These are phyloP conservation scores for Sporothrix pseudoabietina DNA, from an alignment of 2,329 filamentous ascomycete genomes.

Conservation along the genomic window DNA sequence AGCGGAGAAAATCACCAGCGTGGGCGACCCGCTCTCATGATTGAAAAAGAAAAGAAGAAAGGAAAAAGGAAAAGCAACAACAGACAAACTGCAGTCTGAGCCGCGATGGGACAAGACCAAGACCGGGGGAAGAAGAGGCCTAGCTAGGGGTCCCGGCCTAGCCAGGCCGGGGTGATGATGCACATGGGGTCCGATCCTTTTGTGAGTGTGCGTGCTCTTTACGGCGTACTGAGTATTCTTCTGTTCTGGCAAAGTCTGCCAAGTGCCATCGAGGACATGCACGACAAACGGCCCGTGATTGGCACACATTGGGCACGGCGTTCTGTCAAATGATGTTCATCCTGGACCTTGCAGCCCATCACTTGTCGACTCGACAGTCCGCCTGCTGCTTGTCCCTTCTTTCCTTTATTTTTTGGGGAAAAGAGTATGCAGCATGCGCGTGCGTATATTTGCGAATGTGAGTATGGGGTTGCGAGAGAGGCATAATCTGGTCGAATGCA, in stretches of 20 bases:
- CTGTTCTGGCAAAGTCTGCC: not conserved
- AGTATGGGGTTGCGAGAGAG: not conserved
- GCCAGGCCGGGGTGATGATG: not conserved
- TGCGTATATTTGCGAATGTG: not conserved
- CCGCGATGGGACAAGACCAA: not conserved
- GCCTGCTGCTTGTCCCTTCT: not conserved
- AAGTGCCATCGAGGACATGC: slow-evolving; percentile 1
- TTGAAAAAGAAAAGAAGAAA: not conserved
- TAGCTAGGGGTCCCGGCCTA: not conserved
- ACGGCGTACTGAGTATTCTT: not conserved
- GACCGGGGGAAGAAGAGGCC: not conserved
- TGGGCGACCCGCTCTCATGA: not conserved
- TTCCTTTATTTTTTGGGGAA: not conserved
- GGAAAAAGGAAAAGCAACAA: not conserved
- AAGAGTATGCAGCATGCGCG: not conserved
- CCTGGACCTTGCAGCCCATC: not conserved
- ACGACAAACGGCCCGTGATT: not conserved
- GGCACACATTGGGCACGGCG: not conserved
- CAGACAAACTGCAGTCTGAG: not conserved
- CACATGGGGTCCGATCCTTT: not conserved
- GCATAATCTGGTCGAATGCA: not conserved
- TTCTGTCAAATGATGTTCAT: slow-evolving; percentile 9
- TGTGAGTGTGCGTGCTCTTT: not conserved
- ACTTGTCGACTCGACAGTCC: not conserved
- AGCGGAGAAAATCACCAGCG: slow-evolving; percentile 13